A percentile compares a stretch with the other conserved stretches of the same genome.
These are phyloP conservation scores for Diaporthe sp. DNA, from an alignment of 2,329 filamentous ascomycete genomes.

Conservation along the genomic window DNA sequence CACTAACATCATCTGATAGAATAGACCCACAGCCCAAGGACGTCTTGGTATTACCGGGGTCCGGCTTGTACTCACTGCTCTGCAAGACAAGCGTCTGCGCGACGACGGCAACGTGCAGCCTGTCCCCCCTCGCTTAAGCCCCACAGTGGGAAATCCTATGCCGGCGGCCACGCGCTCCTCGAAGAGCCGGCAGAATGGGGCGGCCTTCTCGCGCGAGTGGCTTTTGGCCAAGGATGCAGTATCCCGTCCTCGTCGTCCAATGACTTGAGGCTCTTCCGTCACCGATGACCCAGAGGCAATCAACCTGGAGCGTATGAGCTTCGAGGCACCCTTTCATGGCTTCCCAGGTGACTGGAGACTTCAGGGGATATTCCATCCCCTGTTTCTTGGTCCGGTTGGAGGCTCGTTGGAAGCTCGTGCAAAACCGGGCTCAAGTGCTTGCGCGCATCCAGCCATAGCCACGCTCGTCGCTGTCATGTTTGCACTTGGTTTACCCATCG, in stretches of 20 bases:
- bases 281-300: conserved; percentile 15
- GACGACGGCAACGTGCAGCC: conserved; percentile 24
- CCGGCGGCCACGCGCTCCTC: conserved; percentile 22
- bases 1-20: conserved; percentile 17
- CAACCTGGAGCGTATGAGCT: neutral
- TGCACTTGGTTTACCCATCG: neutral
- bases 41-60: conserved; percentile 1
- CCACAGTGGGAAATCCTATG: conserved; percentile 14
- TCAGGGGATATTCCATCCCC: neutral
- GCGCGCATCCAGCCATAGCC: neutral
- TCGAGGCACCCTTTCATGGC: neutral
- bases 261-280: conserved; percentile 15
- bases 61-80: conserved; percentile 4
- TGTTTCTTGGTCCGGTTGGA: neutral
- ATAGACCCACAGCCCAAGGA: conserved; percentile 1
- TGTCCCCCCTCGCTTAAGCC: conserved; percentile 21
- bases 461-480: neutral
- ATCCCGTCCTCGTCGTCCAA: conserved; percentile 16
- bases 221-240: conserved; percentile 19
- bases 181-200: conserved; percentile 15
- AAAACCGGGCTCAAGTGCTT: neutral
- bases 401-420: conserved; percentile 5
- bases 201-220: conserved; percentile 6
- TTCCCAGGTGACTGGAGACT: neutral
- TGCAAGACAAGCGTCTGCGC: conserved; percentile 19